phyloP scores from a whole-genome alignment of 495 filamentous ascomycete genomes.

The Talaromyces thailandensis region DNA sequence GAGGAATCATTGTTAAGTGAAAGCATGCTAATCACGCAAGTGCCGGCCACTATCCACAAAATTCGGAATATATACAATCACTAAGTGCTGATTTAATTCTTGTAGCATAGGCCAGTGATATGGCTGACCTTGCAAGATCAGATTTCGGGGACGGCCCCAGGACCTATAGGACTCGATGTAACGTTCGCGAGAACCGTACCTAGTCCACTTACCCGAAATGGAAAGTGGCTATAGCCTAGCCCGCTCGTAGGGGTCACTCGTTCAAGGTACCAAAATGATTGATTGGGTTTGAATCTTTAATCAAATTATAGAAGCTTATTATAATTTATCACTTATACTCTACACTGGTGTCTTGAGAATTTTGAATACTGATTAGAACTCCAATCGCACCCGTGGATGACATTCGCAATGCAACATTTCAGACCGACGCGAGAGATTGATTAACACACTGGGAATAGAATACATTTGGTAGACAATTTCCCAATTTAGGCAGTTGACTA shows the following conservation, averaged over 20 bases:
- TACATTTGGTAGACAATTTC: not conserved
- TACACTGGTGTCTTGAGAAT: not conserved
- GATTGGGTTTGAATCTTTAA: not conserved
- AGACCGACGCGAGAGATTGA: not conserved
- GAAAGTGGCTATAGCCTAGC: not conserved
- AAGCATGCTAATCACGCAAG: not conserved
- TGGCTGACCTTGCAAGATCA: not conserved
- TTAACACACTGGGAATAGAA: not conserved
- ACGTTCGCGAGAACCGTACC: not conserved
- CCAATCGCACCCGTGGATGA: not conserved
- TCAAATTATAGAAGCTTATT: not conserved
- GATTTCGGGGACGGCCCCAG: not conserved
- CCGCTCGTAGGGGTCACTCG: not conserved
- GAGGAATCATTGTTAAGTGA: not conserved
- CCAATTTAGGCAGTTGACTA: not conserved
- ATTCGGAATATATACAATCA: not conserved
- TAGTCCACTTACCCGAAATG: not conserved
- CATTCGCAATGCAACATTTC: not conserved
- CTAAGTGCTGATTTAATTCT: not conserved
- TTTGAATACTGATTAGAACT: not conserved
- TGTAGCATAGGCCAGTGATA: not conserved
- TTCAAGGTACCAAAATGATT: not conserved
- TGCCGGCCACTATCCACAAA: not conserved
- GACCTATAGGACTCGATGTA: not conserved
- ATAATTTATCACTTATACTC: not conserved